Percentiles rank a stretch among this genome's conserved stretches.
Evolutionary conservation across 1,284 basidiomycete genomes (phyloP).

Genomic region (Ceratobasidium papillatum): DNA sequence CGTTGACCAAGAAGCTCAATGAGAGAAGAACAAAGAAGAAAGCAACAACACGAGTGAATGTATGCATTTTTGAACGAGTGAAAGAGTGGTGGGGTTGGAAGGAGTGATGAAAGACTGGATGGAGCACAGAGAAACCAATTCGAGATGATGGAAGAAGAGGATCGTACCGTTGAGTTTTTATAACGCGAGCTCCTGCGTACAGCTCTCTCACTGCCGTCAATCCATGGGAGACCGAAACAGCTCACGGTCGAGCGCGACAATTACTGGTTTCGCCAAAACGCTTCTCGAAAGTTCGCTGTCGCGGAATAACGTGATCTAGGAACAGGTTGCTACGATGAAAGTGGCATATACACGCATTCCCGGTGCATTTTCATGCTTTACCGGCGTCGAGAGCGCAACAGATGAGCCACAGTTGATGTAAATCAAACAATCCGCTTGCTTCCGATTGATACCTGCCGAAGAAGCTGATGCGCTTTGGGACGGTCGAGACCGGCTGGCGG

Average conservation of each 20-base stretch:
- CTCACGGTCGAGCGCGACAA: not conserved
- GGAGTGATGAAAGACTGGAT: not conserved
- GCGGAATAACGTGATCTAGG: not conserved
- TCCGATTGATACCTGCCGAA: not conserved
- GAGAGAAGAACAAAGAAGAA: conserved; percentile 14
- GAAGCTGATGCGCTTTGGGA: not conserved
- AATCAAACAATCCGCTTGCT: not conserved
- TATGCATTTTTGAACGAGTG: conserved; percentile 2
- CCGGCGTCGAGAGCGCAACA: not conserved
- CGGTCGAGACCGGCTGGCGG: not conserved
- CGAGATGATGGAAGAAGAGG: not conserved
- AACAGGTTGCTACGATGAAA: not conserved
- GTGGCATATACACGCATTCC: not conserved
- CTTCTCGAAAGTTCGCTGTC: not conserved
- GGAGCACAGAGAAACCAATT: not conserved
- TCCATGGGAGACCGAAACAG: not conserved
- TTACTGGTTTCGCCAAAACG: too few species aligned
- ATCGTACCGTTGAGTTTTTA: not conserved
- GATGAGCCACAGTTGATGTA: not conserved
- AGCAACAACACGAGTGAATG: conserved; percentile 20
- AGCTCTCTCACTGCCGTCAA: not conserved
- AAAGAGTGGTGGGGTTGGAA: not conserved
- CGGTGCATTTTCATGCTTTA: not conserved
- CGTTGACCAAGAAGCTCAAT: conserved; percentile 25
- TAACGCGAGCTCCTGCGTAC: too few species aligned